Evolutionary conservation across 148 eudicot genomes (phyloP).

Genomic region (Amaranthus hypochondriacus): DNA sequence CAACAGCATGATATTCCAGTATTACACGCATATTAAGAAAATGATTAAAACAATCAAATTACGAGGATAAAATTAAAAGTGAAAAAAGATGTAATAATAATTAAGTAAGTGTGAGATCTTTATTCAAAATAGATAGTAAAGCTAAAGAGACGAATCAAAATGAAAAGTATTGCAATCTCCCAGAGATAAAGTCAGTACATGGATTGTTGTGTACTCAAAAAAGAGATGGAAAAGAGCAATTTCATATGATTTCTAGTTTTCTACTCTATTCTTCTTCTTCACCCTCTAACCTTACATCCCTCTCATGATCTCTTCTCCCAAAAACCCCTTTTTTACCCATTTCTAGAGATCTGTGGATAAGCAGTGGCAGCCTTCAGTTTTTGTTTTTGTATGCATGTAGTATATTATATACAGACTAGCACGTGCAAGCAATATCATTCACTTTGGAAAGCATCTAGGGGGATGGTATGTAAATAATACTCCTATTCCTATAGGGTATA

Average conservation of each 20-base stretch:
- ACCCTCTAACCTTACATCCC: too few relatives aligned
- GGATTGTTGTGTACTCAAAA: constrained; percentile 23
- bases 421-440: constrained; percentile 35
- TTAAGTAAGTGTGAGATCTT: too few relatives aligned
- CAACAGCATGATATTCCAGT: too few relatives aligned
- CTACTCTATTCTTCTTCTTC: constrained; percentile 1
- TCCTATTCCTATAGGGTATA: constrained; percentile 13
- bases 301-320: neutral
- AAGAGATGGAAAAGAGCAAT: constrained; percentile 20
- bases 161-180: too few relatives aligned
- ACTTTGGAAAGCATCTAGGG: constrained; percentile 33
- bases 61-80: too few relatives aligned
- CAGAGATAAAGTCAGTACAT: neutral
- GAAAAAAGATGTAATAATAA: too few relatives aligned
- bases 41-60: too few relatives aligned
- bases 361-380: constrained; percentile 34
- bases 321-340: constrained; percentile 16
- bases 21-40: too few relatives aligned
- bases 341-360: constrained; percentile 35
- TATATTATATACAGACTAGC: constrained; percentile 19
- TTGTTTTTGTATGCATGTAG: constrained; percentile 30
- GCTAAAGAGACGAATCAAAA: too few relatives aligned
- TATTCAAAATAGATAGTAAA: too few relatives aligned
- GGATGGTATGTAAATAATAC: constrained; percentile 17
- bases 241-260: constrained; percentile 22